phyloP scores from a whole-genome alignment of 208 protist genomes.

The Tritrichomonas musculus region DNA sequence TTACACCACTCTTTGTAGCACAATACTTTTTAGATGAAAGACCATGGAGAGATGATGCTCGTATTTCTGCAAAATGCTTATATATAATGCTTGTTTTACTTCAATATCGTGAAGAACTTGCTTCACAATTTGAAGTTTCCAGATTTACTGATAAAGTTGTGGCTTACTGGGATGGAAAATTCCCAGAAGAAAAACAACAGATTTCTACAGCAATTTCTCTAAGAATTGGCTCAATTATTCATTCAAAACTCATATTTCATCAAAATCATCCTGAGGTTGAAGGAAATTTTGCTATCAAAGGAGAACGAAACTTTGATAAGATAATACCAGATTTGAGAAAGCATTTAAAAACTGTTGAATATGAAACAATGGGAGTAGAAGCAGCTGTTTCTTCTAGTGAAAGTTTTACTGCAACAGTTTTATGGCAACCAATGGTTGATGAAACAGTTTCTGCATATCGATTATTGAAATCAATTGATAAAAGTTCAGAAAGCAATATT shows the following conservation, averaged over 20 bases:
- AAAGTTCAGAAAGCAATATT: background rate
- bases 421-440: background rate
- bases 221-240: background rate
- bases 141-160: background rate
- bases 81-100: background rate
- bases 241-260: background rate
- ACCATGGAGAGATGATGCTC: background rate
- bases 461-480: background rate
- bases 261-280: background rate
- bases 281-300: background rate
- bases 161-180: background rate
- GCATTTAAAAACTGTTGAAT: background rate
- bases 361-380: background rate
- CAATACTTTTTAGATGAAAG: background rate
- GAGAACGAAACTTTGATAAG: background rate
- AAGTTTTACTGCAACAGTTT: background rate
- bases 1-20: background rate
- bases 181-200: background rate
- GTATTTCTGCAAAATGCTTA: background rate
- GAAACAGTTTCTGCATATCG: background rate
- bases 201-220: background rate
- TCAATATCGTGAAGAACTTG: background rate
- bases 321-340: background rate
- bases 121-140: background rate
- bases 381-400: background rate